Evolutionary conservation across 1,139 yeast species (phyloP).

Genomic region (Suhomyces maxii): DNA sequence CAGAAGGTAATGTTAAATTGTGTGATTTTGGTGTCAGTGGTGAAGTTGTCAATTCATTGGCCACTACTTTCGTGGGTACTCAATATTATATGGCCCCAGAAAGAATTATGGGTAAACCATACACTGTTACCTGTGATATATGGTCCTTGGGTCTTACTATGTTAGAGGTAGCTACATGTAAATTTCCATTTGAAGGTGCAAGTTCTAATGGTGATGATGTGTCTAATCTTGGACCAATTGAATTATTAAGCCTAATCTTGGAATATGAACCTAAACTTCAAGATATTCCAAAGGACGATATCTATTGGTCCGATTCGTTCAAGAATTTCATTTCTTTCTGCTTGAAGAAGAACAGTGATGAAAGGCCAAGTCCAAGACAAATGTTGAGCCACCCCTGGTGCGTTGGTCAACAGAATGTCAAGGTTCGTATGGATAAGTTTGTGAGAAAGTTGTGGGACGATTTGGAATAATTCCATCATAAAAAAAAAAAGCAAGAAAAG

Average conservation of each 20-base stretch:
- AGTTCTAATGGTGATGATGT: conserved; percentile 33
- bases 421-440: conserved; percentile 84
- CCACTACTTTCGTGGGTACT: conserved; percentile 95
- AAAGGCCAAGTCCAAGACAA: conserved; percentile 89
- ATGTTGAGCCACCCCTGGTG: conserved; percentile 94
- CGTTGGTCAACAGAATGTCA: conserved; percentile 64
- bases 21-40: conserved; percentile 99
- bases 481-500: neutral
- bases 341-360: conserved; percentile 72
- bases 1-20: conserved; percentile 76
- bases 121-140: conserved; percentile 90
- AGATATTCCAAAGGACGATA: conserved; percentile 76
- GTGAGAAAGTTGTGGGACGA: conserved; percentile 78
- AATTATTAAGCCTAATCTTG: conserved; percentile 74
- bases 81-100: conserved; percentile 99
- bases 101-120: conserved; percentile 91
- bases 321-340: conserved; percentile 82
- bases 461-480: conserved; percentile 1
- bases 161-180: conserved; percentile 87
- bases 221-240: conserved; percentile 68
- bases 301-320: conserved; percentile 80
- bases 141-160: conserved; percentile 94
- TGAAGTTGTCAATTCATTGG: conserved; percentile 90
- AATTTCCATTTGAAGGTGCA: conserved; percentile 61
- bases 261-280: conserved; percentile 76